phyloP scores from a whole-genome alignment of 176 grass and related monocot genomes.

The Areca catechu region DNA sequence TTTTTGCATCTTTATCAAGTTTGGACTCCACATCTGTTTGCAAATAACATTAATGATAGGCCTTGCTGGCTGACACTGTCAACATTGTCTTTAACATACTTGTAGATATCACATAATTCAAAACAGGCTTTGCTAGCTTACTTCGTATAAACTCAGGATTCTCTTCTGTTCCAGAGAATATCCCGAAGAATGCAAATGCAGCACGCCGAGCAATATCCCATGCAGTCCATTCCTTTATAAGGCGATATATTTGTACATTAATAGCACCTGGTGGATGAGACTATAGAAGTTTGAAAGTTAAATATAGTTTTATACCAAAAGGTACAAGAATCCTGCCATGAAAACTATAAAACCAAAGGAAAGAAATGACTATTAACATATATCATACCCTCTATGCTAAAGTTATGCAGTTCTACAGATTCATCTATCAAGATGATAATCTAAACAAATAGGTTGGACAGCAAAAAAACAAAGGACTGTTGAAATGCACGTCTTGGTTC shows the following conservation, averaged over 20 bases:
- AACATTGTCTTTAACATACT: too few relatives aligned
- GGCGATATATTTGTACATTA: slow-evolving; percentile 98
- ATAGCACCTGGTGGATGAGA: slow-evolving; percentile 81
- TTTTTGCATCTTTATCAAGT: slow-evolving; percentile 84
- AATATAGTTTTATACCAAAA: slow-evolving; percentile 1
- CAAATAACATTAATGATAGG: neutral
- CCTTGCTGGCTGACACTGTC: slow-evolving; percentile 37
- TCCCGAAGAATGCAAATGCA: slow-evolving; percentile 97
- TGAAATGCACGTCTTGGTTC: too few relatives aligned
- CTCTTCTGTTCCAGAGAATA: slow-evolving; percentile 95
- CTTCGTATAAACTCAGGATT: slow-evolving; percentile 89
- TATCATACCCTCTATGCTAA: too few relatives aligned
- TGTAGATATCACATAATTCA: neutral
- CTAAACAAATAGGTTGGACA: too few relatives aligned
- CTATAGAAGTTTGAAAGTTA: slow-evolving; percentile 31
- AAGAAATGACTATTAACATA: too few relatives aligned
- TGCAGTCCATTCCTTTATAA: slow-evolving; percentile 99
- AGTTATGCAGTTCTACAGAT: too few relatives aligned
- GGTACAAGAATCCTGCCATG: too few relatives aligned
- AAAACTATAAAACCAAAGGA: too few relatives aligned
- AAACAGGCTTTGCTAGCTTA: slow-evolving; percentile 12
- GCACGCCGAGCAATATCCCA: slow-evolving; percentile 97
- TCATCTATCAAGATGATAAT: too few relatives aligned
- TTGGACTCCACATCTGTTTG: slow-evolving; percentile 57
- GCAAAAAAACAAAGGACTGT: too few relatives aligned